Percentiles rank a stretch among this genome's conserved stretches.
These are phyloP conservation scores for Peronospora farinosa DNA, from an alignment of 352 stramenopile genomes.

Conservation along the genomic window DNA sequence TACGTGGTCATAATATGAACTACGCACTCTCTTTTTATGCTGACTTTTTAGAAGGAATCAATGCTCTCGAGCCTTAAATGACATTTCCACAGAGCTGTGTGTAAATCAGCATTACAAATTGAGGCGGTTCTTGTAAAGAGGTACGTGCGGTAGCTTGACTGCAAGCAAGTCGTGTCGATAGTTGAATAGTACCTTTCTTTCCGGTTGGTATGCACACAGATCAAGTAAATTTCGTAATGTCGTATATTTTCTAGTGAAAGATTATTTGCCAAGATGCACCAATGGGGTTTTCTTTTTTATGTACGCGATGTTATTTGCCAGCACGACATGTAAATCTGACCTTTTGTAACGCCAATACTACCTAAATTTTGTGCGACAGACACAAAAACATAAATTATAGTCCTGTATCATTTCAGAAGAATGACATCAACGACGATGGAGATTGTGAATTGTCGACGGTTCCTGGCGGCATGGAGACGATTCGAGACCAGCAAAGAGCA, in stretches of 20 bases:
- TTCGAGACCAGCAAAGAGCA: slow-evolving; percentile 28
- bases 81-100: not conserved
- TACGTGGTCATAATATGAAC: not conserved
- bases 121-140: not conserved
- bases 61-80: too few species aligned
- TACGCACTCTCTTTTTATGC: not conserved
- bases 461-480: slow-evolving; percentile 52
- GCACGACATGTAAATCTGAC: too few species aligned
- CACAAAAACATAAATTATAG: not conserved
- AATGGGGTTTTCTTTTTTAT: not conserved
- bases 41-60: too few species aligned
- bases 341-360: too few species aligned
- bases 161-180: too few species aligned
- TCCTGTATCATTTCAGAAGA: slow-evolving; percentile 10
- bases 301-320: not conserved
- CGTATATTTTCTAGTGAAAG: too few species aligned
- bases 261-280: too few species aligned
- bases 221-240: too few species aligned
- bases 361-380: not conserved
- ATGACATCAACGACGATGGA: slow-evolving; percentile 13
- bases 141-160: not conserved
- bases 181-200: too few species aligned
- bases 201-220: too few species aligned
- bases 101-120: not conserved
- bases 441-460: slow-evolving; percentile 46